Evolutionary conservation across 768 basidiomycete species (phyloP).

Genomic region (Agaricus blazei): DNA sequence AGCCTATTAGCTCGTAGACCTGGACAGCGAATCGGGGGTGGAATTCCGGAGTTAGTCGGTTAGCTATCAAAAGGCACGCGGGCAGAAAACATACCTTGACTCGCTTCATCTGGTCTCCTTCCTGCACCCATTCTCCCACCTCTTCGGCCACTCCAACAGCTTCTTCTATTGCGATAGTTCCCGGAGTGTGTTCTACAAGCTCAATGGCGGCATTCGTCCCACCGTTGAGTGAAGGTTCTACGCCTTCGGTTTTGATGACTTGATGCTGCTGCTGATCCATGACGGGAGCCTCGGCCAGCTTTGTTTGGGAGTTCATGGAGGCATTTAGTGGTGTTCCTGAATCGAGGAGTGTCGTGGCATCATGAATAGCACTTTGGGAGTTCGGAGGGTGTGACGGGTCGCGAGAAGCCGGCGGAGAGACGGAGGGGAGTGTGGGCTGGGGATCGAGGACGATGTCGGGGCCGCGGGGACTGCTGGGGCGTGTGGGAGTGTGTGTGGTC

Average conservation of each 20-base stretch:
- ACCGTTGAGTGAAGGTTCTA: constrained; percentile 26
- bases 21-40: constrained; percentile 24
- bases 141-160: constrained; percentile 45
- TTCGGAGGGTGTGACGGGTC: constrained; percentile 9
- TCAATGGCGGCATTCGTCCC: constrained; percentile 37
- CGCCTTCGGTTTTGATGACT: constrained; percentile 29
- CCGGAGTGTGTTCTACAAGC: constrained; percentile 39
- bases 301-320: neutral
- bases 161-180: constrained; percentile 26
- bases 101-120: constrained; percentile 73
- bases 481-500: constrained; percentile 12
- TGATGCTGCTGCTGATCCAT: constrained; percentile 13
- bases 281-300: neutral
- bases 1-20: constrained; percentile 92
- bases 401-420: constrained; percentile 10
- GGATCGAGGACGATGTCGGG: constrained; percentile 24
- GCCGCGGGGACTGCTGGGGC: constrained; percentile 24
- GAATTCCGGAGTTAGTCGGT: neutral
- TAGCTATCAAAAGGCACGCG: constrained; percentile 8
- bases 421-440: constrained; percentile 19
- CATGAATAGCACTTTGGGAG: neutral
- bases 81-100: constrained; percentile 57
- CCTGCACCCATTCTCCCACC: constrained; percentile 54
- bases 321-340: neutral
- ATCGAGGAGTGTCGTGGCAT: neutral